Base-by-base conservation (phyloP, 257 asterid genomes). In the Solanum virginianum region DNA sequence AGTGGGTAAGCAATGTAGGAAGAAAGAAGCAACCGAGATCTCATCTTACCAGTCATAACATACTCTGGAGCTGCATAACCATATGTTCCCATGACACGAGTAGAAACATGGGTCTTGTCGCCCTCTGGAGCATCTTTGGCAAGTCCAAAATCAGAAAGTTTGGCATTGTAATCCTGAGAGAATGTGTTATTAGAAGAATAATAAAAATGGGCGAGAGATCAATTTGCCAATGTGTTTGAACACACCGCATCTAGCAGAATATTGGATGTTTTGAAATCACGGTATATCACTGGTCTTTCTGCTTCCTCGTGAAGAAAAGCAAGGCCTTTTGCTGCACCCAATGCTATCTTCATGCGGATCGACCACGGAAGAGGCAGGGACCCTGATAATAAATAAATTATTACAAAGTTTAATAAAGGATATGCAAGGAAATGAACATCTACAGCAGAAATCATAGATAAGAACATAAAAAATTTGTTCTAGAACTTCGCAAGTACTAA, bases 61-160 rank as follows among this genome's bases (percentile, higher is more conserved):
- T 96, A 96, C 85, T 96, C 98, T 17, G 99, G 99, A 80, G 99
- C 99, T 6, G 99, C 99, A 85, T 96, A 95, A 41, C 99, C 99
- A 39, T 96, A 95, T 5, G 99, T 96, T 49, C 99, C 98, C 99
- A 96, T 95, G 70, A 96, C 99, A 60, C 99, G 98, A 5, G 99
- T 96, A 55, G 99, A 96, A 66, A 96, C 99, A 60, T 96, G 99
- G 86, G 97, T 96, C 87, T 96, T 95, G 65, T 97, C 99, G 71
- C 96, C 98, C 82, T 96, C 98, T 0, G 99, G 99, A 57, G 94
- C 99, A 86, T 96, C 99, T 91, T 95, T 96, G 53, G 99, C 99
- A 83, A 96, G 99, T 74, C 99, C 99, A 86, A 96, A 96, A 88
- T 96, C 99, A 60, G 99, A 96, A 69, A 96, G 98, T 86, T 93